Evolutionary conservation across 2,329 filamentous ascomycete genomes (phyloP), one percentile per base, ranked within the genome.

Genomic region (Alternaria brassicicola): DNA sequence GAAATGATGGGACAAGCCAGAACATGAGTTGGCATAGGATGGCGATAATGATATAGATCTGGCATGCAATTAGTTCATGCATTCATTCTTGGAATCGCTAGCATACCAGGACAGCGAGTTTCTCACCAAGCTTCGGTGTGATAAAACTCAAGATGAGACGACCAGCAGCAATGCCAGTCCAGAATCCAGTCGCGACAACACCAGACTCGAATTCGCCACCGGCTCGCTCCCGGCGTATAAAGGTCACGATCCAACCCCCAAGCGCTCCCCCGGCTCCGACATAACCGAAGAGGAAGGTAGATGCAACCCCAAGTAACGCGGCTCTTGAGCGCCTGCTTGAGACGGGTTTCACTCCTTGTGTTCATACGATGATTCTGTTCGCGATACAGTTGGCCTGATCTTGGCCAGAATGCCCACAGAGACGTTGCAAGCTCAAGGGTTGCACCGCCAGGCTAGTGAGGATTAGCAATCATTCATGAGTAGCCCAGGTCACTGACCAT

Each of bases 181-280:
- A 96, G 78, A 93, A 95, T 0, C 90, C 88, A 0, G 90, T 93
- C 0, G 87, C 87, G 0, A 86, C 86, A 78, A 94, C 85, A 3
- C 91, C 91, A 23, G 88, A 87, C 5, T 86, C 82, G 68, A 93
- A 93, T 0, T 85, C 80, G 21, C 82, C 82, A 3, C 88, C 90
- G 35, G 87, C 77, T 21, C 92, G 86, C 31, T 92, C 87, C 4
- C 84, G 81, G 21, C 92, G 86, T 90, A 96, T 95, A 73, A 95
- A 96, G 0, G 87, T 88, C 13, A 91, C 88, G 63, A 95, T 88
- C 90, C 90, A 93, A 15, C 90, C 91, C 25, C 88, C 88, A 5
- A 92, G 78, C 0, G 85, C 86, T 53, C 91, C 88, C 76, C 96
- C 91, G 4, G 85, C 83, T 2, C 92, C 92, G 1, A 93, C 87